Evolutionary conservation across 1,284 basidiomycete species (phyloP), one percentile per base, ranked within the genome.

Genomic region (Pisolithus thermaeus): DNA sequence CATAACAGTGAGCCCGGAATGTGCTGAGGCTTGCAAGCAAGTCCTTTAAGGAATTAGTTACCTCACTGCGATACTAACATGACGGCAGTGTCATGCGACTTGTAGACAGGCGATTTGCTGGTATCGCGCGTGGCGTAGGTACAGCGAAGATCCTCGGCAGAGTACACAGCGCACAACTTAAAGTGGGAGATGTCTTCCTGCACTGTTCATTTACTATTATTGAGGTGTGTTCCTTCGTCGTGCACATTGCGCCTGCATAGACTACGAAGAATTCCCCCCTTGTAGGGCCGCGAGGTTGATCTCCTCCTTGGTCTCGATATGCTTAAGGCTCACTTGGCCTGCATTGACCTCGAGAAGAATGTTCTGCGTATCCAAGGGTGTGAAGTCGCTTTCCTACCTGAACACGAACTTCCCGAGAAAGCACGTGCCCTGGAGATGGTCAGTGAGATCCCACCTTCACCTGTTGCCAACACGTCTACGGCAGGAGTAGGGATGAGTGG

Each of bases 261-360:
- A 30, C 20, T 3, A 14, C 16, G 20, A 27, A 23, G 35, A 38
- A 38, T n/a, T n/a, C 18, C 7, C 18, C 30, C 12, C 11, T 36
- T 7, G 2, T 58, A 91, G 87, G 94, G 94, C 23, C 81, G 85
- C 32, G 84, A 89, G 51, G 93, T 98, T 39, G 96, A 99, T 61
- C 81, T 99, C 20, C 76, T 99, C 2, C 90, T 99, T 49, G 97
- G 96, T 4, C 78, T 99, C 18, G 96, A 99, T 75, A 99, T 99
- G 97, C 82, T 99, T 51, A 98, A 96, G 70, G 88, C 94, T 1
- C 92, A 97, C 65, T 94, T 97, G 67, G 95, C 94, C 8, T 89
- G 84, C 61, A 97, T 99, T 65, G 97, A 99, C 69, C 80, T 99
- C 25, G 78, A 84, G 54, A 91, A 92, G 68, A 84, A 88, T 61